Percentiles rank a stretch among this genome's conserved stretches.
Evolutionary conservation across 352 stramenopile genomes (phyloP).

Genomic region (Phytophthora rubi): DNA sequence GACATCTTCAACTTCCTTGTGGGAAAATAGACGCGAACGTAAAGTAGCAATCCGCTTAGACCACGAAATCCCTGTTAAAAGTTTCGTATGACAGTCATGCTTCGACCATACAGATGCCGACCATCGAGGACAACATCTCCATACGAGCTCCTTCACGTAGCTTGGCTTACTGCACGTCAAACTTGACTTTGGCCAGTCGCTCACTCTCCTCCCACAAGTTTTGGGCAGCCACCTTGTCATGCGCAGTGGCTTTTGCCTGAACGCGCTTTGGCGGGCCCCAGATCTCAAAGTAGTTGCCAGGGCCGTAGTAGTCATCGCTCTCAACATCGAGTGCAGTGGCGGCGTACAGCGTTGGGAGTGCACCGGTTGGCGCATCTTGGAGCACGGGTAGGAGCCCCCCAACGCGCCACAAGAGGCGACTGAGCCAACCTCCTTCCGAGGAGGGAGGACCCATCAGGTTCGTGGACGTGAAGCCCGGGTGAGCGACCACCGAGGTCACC

Average conservation of each 20-base stretch:
- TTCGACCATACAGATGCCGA: neutral
- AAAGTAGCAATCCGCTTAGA: slow-evolving; percentile 5
- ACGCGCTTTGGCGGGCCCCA: slow-evolving; percentile 43
- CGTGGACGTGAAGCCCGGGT: slow-evolving; percentile 47
- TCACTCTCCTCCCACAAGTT: slow-evolving; percentile 41
- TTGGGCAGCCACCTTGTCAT: slow-evolving; percentile 19
- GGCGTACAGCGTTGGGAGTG: slow-evolving; percentile 52
- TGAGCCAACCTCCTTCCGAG: slow-evolving; percentile 23
- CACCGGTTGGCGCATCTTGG: slow-evolving; percentile 33
- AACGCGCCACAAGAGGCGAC: slow-evolving; percentile 10
- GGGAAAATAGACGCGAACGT: slow-evolving; percentile 46
- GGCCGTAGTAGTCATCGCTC: slow-evolving; percentile 53
- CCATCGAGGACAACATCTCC: neutral
- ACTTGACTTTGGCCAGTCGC: slow-evolving; percentile 31
- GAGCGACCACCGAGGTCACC: slow-evolving; percentile 35
- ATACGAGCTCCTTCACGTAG: too few relatives aligned
- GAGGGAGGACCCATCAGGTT: slow-evolving; percentile 22
- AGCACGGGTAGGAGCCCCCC: neutral
- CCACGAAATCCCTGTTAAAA: neutral
- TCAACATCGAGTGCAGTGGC: slow-evolving; percentile 37
- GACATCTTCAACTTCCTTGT: slow-evolving; percentile 98
- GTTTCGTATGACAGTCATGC: neutral
- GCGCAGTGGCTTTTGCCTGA: slow-evolving; percentile 15
- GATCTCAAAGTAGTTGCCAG: slow-evolving; percentile 39
- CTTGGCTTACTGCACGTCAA: slow-evolving; percentile 18